A percentile compares a stretch with the other conserved stretches of the same genome.
phyloP scores from a whole-genome alignment of 805 yeast genomes.

The Suhomyces canberraensis region DNA sequence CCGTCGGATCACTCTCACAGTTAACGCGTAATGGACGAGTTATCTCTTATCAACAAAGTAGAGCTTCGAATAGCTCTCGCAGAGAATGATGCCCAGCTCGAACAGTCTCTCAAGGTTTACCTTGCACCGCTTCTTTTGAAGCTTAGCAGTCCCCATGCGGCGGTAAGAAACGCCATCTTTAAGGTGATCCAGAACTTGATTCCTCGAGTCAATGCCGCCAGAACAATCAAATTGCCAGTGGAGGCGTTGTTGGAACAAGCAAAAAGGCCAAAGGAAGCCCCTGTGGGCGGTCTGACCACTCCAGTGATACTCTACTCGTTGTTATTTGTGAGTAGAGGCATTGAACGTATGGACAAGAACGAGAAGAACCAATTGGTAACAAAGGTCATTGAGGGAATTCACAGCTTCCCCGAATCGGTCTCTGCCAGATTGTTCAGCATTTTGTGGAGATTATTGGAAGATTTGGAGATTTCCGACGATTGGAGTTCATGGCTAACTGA shows the following conservation, averaged over 20 bases:
- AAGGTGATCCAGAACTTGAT: conserved; percentile 65
- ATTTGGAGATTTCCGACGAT: conserved; percentile 49
- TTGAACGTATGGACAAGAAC: conserved; percentile 47
- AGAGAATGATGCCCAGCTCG: conserved; percentile 60
- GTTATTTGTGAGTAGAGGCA: conserved; percentile 63
- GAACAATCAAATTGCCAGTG: conserved; percentile 59
- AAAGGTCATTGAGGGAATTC: conserved; percentile 44
- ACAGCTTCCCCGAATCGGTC: conserved; percentile 28
- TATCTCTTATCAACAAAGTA: conserved; percentile 66
- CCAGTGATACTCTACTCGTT: conserved; percentile 61
- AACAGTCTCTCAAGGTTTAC: conserved; percentile 56
- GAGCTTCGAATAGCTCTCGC: conserved; percentile 82
- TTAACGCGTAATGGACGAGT: no score
- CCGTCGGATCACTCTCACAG: no score
- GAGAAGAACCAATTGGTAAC: conserved; percentile 47
- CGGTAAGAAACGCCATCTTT: conserved; percentile 66
- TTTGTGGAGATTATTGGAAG: conserved; percentile 49
- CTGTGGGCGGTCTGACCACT: conserved; percentile 37
- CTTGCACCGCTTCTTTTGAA: conserved; percentile 78
- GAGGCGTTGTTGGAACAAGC: conserved; percentile 62
- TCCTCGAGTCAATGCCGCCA: conserved; percentile 60
- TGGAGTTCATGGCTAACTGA: no score
- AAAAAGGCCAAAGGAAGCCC: conserved; percentile 48
- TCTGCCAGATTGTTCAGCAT: conserved; percentile 62
- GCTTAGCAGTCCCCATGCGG: conserved; percentile 63